phyloP scores from a whole-genome alignment of 192 early-diverging fungal genomes.

The Gaertneriomyces semiglobifer region DNA sequence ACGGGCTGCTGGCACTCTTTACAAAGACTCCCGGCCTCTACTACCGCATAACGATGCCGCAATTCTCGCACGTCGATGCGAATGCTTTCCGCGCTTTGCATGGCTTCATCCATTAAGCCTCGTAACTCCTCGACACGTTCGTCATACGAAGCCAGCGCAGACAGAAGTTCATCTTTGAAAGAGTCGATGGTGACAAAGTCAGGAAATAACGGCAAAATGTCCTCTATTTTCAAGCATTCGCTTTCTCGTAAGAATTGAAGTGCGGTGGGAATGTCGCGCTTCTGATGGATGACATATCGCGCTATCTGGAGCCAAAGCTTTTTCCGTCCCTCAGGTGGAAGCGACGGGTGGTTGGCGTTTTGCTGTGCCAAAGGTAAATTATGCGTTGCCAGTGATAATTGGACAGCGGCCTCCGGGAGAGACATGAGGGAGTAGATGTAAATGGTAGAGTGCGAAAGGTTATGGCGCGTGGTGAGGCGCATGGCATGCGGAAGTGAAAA shows the following conservation, averaged over 20 bases:
- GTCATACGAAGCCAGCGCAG: constrained; percentile 91
- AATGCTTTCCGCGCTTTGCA: constrained; percentile 87
- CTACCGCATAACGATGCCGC: constrained; percentile 68
- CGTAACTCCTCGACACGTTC: constrained; percentile 83
- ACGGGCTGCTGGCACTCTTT: constrained; percentile 73
- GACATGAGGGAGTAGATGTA: constrained; percentile 84
- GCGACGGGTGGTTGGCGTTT: constrained; percentile 84
- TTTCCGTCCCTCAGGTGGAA: constrained; percentile 51
- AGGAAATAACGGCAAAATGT: constrained; percentile 95
- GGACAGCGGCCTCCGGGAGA: constrained; percentile 89
- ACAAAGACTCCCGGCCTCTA: constrained; percentile 72
- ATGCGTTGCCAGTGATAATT: constrained; percentile 39
- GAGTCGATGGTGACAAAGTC: constrained; percentile 97
- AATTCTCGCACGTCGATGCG: constrained; percentile 84
- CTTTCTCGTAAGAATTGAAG: constrained; percentile 53
- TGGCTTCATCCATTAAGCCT: constrained; percentile 93
- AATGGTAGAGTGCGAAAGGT: constrained; percentile 82
- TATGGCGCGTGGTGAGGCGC: constrained; percentile 78
- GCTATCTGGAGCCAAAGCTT: constrained; percentile 94
- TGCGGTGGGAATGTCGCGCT: constrained; percentile 60
- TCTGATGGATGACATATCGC: constrained; percentile 80
- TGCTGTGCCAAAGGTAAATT: constrained; percentile 58
- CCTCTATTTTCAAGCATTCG: constrained; percentile 86
- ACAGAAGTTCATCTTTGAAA: constrained; percentile 93
- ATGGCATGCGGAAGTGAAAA: constrained; percentile 92